phyloP scores from a whole-genome alignment of 108 stramenopile genomes.

The Skeletonema marinoi region DNA sequence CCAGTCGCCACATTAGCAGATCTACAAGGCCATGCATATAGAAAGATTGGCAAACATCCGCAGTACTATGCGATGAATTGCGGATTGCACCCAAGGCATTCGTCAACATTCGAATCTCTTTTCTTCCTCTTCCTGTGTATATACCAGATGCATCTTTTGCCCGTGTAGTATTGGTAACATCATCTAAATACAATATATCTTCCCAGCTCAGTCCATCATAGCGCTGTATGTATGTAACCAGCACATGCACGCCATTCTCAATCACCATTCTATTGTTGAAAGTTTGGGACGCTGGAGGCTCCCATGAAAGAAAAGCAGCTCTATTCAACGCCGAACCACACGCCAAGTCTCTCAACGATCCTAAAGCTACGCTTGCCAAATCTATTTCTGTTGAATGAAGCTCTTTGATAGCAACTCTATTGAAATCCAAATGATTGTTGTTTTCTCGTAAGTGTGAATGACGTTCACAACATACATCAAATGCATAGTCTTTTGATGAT shows the following conservation, averaged over 20 bases:
- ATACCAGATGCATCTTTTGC: not conserved
- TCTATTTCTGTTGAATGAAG: constrained; percentile 24
- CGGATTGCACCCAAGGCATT: constrained; percentile 48
- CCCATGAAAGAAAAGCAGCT: constrained; percentile 47
- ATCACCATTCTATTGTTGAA: not conserved
- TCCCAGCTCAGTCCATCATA: constrained; percentile 47
- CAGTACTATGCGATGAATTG: constrained; percentile 57
- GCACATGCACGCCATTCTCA: constrained; percentile 38
- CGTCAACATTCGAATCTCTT: constrained; percentile 48
- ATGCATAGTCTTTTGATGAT: not conserved
- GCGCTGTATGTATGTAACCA: constrained; percentile 30
- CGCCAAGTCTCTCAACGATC: constrained; percentile 53
- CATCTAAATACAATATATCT: constrained; percentile 29
- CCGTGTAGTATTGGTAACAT: not conserved
- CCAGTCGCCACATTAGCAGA: constrained; percentile 37
- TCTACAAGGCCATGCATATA: constrained; percentile 35
- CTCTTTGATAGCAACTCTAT: constrained; percentile 10
- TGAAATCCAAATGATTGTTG: not conserved
- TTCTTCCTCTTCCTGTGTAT: constrained; percentile 29
- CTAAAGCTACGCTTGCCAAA: constrained; percentile 40
- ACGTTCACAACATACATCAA: constrained; percentile 10
- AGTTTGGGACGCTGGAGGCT: constrained; percentile 1
- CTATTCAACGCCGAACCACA: constrained; percentile 54
- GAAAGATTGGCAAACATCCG: constrained; percentile 42
- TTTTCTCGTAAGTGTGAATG: constrained; percentile 16